Evolutionary conservation across 352 stramenopile species (phyloP).

Genomic region (Phytophthora pistaciae): DNA sequence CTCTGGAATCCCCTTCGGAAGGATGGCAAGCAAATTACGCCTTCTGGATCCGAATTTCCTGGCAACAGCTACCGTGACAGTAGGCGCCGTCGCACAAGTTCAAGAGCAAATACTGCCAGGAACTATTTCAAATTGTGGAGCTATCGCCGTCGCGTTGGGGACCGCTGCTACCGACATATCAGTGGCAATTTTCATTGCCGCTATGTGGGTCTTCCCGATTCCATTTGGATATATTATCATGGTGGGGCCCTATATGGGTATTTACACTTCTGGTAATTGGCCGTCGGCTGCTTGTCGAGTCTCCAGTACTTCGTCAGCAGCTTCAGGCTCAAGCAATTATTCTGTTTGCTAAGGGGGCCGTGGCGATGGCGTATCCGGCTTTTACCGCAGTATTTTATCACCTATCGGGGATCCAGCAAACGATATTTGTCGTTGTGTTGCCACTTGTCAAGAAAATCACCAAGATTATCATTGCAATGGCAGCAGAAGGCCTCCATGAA

Average conservation of each 20-base stretch:
- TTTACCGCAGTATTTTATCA: background rate
- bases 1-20: background rate
- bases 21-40: background rate
- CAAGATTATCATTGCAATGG: background rate
- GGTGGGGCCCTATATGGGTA: background rate
- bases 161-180: background rate
- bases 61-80: background rate
- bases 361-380: background rate
- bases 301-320: background rate
- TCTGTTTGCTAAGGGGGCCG: background rate
- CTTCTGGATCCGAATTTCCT: background rate
- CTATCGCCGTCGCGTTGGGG: background rate
- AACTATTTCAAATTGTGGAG: background rate
- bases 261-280: conserved; percentile 1
- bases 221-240: background rate
- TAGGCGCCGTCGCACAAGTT: background rate
- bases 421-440: background rate
- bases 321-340: background rate
- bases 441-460: background rate
- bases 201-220: background rate
- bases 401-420: background rate
- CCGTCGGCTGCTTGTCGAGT: background rate
- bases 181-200: background rate
- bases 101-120: background rate
- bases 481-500: background rate